These are phyloP conservation scores for Bathelium albidoporum DNA, from an alignment of 495 filamentous ascomycete genomes.

Conservation along the genomic window DNA sequence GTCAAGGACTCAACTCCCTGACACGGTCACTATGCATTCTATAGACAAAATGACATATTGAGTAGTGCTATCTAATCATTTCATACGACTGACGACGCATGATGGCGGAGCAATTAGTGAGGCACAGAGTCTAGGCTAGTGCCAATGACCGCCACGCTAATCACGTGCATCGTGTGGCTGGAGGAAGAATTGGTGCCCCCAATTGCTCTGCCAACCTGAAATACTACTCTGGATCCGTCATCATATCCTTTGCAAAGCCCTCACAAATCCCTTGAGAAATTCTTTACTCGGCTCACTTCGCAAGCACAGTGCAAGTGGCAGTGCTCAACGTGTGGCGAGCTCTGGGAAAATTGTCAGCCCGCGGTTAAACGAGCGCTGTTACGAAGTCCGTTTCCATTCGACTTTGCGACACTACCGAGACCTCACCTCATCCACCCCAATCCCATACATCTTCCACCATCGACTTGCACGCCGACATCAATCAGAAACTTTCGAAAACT, in stretches of 20 bases:
- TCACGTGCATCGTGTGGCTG: slow-evolving; percentile 1
- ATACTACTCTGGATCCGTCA: not conserved
- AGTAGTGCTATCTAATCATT: too few species aligned
- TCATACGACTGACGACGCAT: not conserved
- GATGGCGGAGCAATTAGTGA: not conserved
- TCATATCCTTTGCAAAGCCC: not conserved
- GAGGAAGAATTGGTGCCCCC: not conserved
- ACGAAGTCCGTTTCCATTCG: slow-evolving; percentile 5
- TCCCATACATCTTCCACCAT: slow-evolving; percentile 3
- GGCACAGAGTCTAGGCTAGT: not conserved
- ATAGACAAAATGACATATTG: too few species aligned
- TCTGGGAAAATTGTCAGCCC: not conserved
- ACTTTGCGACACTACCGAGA: slow-evolving; percentile 4
- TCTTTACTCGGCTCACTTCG: too few species aligned
- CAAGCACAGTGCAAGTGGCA: not conserved
- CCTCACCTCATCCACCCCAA: not conserved
- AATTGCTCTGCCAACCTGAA: slow-evolving; percentile 3
- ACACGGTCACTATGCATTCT: too few species aligned
- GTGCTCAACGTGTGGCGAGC: not conserved
- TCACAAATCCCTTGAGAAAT: too few species aligned
- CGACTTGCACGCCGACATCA: not conserved
- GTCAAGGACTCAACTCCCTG: too few species aligned
- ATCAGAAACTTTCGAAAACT: not conserved
- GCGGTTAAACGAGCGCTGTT: not conserved
- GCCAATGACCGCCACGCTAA: not conserved